Evolutionary conservation across 129 eudicot genomes (phyloP).

Genomic region (Apium graveolens): DNA sequence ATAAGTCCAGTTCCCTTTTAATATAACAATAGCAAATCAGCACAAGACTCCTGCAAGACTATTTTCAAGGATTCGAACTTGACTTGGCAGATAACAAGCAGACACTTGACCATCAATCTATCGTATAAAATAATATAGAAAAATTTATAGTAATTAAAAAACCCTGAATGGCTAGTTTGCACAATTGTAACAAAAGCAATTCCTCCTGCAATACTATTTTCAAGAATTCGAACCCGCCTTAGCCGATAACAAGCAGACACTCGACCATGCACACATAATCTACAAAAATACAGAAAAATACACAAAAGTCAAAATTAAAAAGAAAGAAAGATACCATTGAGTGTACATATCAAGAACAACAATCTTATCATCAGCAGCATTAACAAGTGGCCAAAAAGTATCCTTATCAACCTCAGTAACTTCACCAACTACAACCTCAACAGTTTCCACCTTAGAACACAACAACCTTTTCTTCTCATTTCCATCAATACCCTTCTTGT

Average conservation of each 20-base stretch:
- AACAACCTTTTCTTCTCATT: slow-evolving; percentile 13
- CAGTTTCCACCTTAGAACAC: slow-evolving; percentile 49
- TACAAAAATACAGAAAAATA: no score
- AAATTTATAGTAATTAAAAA: no score
- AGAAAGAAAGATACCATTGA: slow-evolving; percentile 48
- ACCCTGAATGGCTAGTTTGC: background rate
- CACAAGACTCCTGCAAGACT: background rate
- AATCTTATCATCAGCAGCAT: slow-evolving; percentile 70
- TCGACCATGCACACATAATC: no score
- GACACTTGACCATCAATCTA: no score
- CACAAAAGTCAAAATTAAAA: background rate
- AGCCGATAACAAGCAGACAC: no score
- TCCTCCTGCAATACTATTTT: background rate
- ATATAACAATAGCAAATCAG: background rate
- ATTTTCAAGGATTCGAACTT: no score
- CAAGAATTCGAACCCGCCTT: no score
- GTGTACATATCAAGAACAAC: slow-evolving; percentile 92
- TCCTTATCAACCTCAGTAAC: slow-evolving; percentile 77
- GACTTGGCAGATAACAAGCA: no score
- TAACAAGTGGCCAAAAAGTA: slow-evolving; percentile 89
- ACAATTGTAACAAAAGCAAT: background rate
- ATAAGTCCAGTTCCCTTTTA: background rate
- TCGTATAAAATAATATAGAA: no score
- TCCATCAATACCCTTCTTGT: slow-evolving; percentile 3
- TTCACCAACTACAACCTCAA: slow-evolving; percentile 42